These are phyloP conservation scores for Kappamyces sp. DNA, from an alignment of 192 early-diverging fungal species.

Conservation along the genomic window DNA sequence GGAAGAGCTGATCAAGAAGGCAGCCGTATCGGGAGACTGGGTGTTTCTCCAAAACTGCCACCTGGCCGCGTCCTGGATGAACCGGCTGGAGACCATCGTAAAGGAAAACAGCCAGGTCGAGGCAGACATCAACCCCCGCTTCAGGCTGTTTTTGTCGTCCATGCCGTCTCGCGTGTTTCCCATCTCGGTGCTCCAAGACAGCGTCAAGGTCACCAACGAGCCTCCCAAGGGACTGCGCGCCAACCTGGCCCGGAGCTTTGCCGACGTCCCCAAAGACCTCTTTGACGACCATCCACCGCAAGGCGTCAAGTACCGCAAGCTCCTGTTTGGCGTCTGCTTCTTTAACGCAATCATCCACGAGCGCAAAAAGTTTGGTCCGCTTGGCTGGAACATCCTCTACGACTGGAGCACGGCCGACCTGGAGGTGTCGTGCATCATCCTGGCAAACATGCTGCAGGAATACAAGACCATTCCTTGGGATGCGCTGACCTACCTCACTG, in stretches of 20 bases:
- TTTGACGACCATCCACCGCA: conserved; percentile 55
- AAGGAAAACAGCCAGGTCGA: conserved; percentile 48
- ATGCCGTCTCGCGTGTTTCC: conserved; percentile 62
- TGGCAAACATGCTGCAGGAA: conserved; percentile 46
- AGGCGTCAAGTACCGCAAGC: conserved; percentile 48
- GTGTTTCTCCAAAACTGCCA: conserved; percentile 63
- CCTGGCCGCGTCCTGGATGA: conserved; percentile 59
- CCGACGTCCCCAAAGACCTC: conserved; percentile 46
- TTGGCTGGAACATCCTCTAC: conserved; percentile 59
- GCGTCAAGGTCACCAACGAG: conserved; percentile 60
- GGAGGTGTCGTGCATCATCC: conserved; percentile 45
- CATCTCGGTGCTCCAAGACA: conserved; percentile 50
- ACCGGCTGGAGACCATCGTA: conserved; percentile 42
- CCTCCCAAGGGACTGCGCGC: conserved; percentile 57
- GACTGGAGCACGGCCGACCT: conserved; percentile 56
- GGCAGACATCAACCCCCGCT: conserved; percentile 43
- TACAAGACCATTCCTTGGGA: conserved; percentile 50
- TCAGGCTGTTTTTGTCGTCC: conserved; percentile 54
- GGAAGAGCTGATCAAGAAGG: conserved; percentile 46
- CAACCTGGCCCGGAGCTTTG: conserved; percentile 53
- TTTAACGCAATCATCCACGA: conserved; percentile 62
- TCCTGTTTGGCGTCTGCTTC: conserved; percentile 59
- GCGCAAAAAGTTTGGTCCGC: conserved; percentile 56
- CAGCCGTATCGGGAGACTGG: conserved; percentile 48
- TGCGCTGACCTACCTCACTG: conserved; percentile 49